These are phyloP conservation scores for Neurospora sp. DNA, from an alignment of 2,329 filamentous ascomycete species.

Conservation along the genomic window DNA sequence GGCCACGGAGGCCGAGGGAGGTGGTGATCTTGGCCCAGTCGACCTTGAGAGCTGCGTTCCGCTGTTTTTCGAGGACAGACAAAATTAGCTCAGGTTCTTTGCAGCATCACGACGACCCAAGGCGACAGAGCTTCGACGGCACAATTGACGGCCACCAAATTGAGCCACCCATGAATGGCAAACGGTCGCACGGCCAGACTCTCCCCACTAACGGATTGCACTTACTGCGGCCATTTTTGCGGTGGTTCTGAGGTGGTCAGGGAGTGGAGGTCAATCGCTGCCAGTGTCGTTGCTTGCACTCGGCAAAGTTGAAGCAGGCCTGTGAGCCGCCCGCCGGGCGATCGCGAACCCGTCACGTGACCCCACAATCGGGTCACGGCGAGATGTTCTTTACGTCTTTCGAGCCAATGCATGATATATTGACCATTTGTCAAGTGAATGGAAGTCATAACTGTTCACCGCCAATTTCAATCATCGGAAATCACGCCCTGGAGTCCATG, in stretches of 20 bases:
- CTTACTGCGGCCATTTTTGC: constrained; percentile 63
- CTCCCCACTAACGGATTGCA: constrained; percentile 22
- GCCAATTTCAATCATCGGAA: neutral
- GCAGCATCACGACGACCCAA: neutral
- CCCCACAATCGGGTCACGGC: neutral
- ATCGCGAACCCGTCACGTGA: constrained; percentile 17
- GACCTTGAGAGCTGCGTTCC: constrained; percentile 97
- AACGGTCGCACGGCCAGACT: neutral
- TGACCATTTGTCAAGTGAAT: neutral
- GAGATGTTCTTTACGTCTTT: neutral
- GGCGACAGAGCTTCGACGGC: neutral
- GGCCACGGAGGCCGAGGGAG: constrained; percentile 92
- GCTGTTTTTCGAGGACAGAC: constrained; percentile 44
- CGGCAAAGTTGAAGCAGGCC: constrained; percentile 16
- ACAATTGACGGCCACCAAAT: constrained; percentile 1
- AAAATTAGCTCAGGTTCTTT: constrained; percentile 43
- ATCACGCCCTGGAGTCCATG: neutral
- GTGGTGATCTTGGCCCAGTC: constrained; percentile 94
- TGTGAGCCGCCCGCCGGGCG: constrained; percentile 5
- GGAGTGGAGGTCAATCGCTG: constrained; percentile 40
- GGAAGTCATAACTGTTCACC: neutral
- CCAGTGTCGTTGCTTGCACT: constrained; percentile 34
- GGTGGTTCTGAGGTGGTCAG: constrained; percentile 34
- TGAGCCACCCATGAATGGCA: neutral
- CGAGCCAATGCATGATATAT: neutral